Evolutionary conservation across 1,284 basidiomycete species (phyloP).

Genomic region (Tetrapyrgos nigripes): DNA sequence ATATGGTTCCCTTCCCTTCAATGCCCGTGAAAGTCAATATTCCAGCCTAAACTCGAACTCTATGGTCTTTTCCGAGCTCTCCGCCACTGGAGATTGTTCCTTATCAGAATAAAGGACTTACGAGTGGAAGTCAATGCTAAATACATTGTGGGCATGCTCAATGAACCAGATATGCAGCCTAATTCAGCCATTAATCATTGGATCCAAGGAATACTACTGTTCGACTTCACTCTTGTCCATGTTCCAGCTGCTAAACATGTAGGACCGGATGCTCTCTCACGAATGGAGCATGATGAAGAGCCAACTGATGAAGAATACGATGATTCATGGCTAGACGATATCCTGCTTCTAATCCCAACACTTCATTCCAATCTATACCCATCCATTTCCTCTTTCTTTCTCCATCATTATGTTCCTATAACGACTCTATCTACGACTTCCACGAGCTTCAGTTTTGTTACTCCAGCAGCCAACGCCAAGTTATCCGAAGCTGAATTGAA

Average conservation of each 20-base stretch:
- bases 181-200: constrained; percentile 2
- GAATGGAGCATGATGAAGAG: neutral
- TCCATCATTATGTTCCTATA: too few relatives aligned
- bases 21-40: constrained; percentile 40
- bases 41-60: constrained; percentile 37
- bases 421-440: neutral
- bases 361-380: neutral
- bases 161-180: constrained; percentile 5
- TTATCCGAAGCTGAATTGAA: too few relatives aligned
- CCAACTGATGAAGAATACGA: constrained; percentile 1
- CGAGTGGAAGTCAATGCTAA: constrained; percentile 7
- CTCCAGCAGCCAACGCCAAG: too few relatives aligned
- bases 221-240: constrained; percentile 4
- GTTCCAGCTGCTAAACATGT: constrained; percentile 1
- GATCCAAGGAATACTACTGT: constrained; percentile 5
- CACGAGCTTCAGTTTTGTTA: too few relatives aligned
- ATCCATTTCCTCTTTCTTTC: neutral
- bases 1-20: constrained; percentile 44
- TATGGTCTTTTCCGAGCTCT: constrained; percentile 4
- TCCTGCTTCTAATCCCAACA: neutral
- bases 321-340: neutral
- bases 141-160: constrained; percentile 3
- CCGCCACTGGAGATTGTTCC: neutral
- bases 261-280: constrained; percentile 7
- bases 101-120: too few relatives aligned